These are phyloP conservation scores for Hypoxylon cercidicola DNA, from an alignment of 495 filamentous ascomycete genomes.

Conservation along the genomic window DNA sequence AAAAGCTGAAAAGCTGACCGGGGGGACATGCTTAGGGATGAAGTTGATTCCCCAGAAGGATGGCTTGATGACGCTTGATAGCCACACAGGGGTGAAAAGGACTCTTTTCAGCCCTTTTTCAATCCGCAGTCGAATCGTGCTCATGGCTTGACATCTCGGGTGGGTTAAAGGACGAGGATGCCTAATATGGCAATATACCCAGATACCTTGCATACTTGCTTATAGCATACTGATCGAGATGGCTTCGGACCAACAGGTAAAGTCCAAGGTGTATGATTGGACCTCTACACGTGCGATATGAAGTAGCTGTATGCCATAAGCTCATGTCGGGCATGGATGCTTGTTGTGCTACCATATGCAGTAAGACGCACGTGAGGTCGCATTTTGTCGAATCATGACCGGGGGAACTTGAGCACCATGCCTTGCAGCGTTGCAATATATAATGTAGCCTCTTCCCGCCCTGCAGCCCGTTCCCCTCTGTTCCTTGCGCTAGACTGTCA, in stretches of 20 bases:
- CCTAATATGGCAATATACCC: background rate
- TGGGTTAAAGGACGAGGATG: background rate
- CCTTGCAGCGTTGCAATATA: slow-evolving; percentile 34
- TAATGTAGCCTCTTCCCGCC: slow-evolving; percentile 10
- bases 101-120: too few relatives aligned
- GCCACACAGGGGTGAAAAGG: too few relatives aligned
- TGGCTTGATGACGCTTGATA: too few relatives aligned
- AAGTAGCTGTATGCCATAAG: background rate
- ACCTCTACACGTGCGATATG: background rate
- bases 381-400: slow-evolving; percentile 6
- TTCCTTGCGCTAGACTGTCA: slow-evolving; percentile 12
- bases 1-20: slow-evolving; percentile 10
- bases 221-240: background rate
- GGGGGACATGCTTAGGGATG: too few relatives aligned
- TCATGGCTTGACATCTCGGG: too few relatives aligned
- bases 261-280: background rate
- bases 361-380: slow-evolving; percentile 15
- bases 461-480: slow-evolving; percentile 6
- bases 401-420: slow-evolving; percentile 9
- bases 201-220: background rate
- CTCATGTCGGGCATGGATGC: background rate
- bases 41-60: background rate
- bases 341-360: slow-evolving; percentile 4
- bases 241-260: background rate
- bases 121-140: too few relatives aligned